These are phyloP conservation scores for Xylariales sp. DNA, from an alignment of 2,329 filamentous ascomycete genomes.

Conservation along the genomic window DNA sequence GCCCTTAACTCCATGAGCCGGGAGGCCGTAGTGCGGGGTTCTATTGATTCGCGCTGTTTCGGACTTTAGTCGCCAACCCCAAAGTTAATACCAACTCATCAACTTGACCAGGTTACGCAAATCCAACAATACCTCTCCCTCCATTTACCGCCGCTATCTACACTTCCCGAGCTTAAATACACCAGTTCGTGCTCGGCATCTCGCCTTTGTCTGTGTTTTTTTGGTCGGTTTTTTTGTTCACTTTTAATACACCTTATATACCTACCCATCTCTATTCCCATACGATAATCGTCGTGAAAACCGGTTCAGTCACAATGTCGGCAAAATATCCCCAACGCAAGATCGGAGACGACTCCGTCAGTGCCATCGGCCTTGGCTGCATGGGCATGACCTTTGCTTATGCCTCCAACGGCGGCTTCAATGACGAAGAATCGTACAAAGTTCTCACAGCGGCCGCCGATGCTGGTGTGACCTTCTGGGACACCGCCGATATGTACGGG, in stretches of 20 bases:
- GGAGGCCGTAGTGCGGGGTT: not conserved
- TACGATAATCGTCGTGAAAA: not conserved
- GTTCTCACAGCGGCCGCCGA: slow-evolving; percentile 46
- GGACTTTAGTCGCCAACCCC: slow-evolving; percentile 32
- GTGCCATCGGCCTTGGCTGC: slow-evolving; percentile 58
- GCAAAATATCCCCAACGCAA: slow-evolving; percentile 53
- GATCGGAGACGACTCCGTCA: slow-evolving; percentile 55
- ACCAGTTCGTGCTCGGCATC: not conserved
- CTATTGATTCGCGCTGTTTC: slow-evolving; percentile 21
- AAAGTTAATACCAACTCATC: not conserved
- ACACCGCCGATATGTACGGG: slow-evolving; percentile 51
- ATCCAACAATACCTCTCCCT: not conserved
- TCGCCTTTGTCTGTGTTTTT: no score
- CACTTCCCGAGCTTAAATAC: not conserved
- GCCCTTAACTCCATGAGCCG: not conserved
- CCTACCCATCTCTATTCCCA: not conserved
- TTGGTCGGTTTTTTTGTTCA: no score
- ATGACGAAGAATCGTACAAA: slow-evolving; percentile 44
- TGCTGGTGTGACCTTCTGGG: slow-evolving; percentile 47
- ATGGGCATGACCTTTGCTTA: slow-evolving; percentile 57
- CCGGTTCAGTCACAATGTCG: slow-evolving; percentile 37
- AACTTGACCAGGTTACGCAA: no score
- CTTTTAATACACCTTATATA: not conserved
- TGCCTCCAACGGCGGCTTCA: slow-evolving; percentile 45
- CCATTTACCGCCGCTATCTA: not conserved